Conservation (phyloP, 768 basidiomycete genomes). For the Grammothele lineata region DNA sequence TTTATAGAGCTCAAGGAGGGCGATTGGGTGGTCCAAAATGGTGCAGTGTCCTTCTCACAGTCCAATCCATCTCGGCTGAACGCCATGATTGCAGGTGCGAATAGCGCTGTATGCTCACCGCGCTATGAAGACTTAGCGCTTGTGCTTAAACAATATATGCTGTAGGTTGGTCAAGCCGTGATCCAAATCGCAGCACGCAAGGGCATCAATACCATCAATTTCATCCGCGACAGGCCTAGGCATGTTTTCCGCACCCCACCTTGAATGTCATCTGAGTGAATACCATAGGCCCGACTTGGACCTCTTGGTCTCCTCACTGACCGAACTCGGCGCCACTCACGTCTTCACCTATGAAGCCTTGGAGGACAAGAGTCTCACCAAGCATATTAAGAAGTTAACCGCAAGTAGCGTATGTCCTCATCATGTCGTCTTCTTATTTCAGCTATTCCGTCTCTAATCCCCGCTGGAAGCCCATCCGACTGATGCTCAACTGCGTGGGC, state of each 20-base stretch:
- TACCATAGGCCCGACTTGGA: constrained; percentile 35
- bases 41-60: constrained; percentile 33
- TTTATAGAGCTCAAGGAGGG: constrained; percentile 61
- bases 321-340: constrained; percentile 64
- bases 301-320: constrained; percentile 50
- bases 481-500: constrained; percentile 57
- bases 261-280: not conserved
- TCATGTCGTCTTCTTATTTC: too few relatives aligned
- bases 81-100: constrained; percentile 28
- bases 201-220: constrained; percentile 75
- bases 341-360: constrained; percentile 79
- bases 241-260: not conserved
- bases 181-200: constrained; percentile 77
- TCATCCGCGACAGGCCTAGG: constrained; percentile 64
- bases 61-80: not conserved
- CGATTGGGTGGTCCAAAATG: constrained; percentile 85
- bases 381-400: constrained; percentile 61
- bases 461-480: constrained; percentile 34
- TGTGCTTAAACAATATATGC: not conserved
- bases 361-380: constrained; percentile 46
- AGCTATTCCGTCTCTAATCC: too few relatives aligned
- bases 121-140: not conserved
- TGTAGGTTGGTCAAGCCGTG: constrained; percentile 69
- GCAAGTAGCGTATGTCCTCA: constrained; percentile 46
- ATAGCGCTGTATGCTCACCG: constrained; percentile 74